Conservation (phyloP, 495 filamentous ascomycete genomes). For the Trichoderma gamsii region DNA sequence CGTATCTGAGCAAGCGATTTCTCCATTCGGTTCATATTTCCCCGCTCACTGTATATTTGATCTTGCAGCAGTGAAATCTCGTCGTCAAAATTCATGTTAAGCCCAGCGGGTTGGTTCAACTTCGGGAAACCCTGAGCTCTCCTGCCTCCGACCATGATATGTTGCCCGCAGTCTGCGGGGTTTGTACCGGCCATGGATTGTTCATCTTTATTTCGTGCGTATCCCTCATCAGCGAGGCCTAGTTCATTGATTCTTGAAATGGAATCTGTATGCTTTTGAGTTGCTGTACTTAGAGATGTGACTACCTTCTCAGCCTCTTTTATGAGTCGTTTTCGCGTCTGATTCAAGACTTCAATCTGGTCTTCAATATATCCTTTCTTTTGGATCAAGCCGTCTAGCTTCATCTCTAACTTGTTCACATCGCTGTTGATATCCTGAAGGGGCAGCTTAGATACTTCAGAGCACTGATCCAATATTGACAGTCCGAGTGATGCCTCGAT, state of each 20-base stretch:
- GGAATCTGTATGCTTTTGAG: background rate
- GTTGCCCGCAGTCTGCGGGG: background rate
- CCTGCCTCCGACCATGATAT: background rate
- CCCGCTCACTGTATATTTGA: constrained; percentile 7
- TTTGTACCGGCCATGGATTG: background rate
- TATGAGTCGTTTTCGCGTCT: background rate
- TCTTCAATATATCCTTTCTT: background rate
- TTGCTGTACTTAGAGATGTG: background rate
- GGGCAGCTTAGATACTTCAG: constrained; percentile 23
- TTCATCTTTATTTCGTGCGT: background rate
- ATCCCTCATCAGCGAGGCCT: background rate
- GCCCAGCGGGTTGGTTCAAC: background rate
- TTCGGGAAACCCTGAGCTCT: background rate
- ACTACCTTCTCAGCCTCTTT: background rate
- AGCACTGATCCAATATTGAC: constrained; percentile 25
- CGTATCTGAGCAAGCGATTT: constrained; percentile 3
- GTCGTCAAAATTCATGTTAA: background rate
- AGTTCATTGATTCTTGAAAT: background rate
- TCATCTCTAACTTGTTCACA: background rate
- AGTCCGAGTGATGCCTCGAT: constrained; percentile 29
- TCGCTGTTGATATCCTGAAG: constrained; percentile 23
- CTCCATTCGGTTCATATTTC: constrained; percentile 10
- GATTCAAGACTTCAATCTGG: background rate
- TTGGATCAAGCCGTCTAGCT: background rate
- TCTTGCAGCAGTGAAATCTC: constrained; percentile 15